Evolutionary conservation across 2,329 filamentous ascomycete genomes (phyloP).

Genomic region (Ophiostoma quercus): DNA sequence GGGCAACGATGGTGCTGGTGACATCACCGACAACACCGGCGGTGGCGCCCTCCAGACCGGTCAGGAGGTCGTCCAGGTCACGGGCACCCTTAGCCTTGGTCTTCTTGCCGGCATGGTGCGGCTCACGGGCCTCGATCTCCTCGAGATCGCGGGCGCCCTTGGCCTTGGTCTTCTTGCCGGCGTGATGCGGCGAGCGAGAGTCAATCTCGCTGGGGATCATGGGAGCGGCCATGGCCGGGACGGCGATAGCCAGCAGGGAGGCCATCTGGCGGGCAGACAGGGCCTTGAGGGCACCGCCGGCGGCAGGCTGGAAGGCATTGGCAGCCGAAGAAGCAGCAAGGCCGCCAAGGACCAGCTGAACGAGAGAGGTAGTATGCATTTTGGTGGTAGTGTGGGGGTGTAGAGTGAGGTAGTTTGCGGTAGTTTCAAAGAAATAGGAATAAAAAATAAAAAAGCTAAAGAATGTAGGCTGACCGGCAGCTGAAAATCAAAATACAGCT

Average conservation of each 20-base stretch:
- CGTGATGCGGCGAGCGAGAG: conserved; percentile 29
- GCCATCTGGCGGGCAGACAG: conserved; percentile 30
- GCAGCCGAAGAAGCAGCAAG: conserved; percentile 34
- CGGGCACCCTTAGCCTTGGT: conserved; percentile 22
- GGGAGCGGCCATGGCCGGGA: conserved; percentile 30
- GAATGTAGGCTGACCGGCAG: conserved; percentile 33
- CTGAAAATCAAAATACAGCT: conserved; percentile 25
- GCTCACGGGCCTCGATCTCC: conserved; percentile 18
- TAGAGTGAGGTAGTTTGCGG: not conserved
- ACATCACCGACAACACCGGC: conserved; percentile 14
- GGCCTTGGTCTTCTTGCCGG: conserved; percentile 29
- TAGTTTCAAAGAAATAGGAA: not conserved
- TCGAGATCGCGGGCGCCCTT: conserved; percentile 5
- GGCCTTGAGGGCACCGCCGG: conserved; percentile 22
- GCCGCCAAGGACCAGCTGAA: conserved; percentile 32
- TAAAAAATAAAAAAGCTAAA: conserved; percentile 5
- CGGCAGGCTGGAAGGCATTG: conserved; percentile 30
- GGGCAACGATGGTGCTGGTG: conserved; percentile 24
- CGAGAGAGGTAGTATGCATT: conserved; percentile 33
- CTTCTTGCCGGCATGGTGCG: conserved; percentile 24
- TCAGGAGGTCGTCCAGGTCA: conserved; percentile 18
- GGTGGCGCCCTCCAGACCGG: conserved; percentile 18
- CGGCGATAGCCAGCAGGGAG: conserved; percentile 31
- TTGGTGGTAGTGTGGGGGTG: conserved; percentile 22
- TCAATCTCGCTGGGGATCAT: conserved; percentile 24